Evolutionary conservation across 225 moss, liverwort and hornwort genomes (phyloP).

Genomic region (Polytrichum formosum): DNA sequence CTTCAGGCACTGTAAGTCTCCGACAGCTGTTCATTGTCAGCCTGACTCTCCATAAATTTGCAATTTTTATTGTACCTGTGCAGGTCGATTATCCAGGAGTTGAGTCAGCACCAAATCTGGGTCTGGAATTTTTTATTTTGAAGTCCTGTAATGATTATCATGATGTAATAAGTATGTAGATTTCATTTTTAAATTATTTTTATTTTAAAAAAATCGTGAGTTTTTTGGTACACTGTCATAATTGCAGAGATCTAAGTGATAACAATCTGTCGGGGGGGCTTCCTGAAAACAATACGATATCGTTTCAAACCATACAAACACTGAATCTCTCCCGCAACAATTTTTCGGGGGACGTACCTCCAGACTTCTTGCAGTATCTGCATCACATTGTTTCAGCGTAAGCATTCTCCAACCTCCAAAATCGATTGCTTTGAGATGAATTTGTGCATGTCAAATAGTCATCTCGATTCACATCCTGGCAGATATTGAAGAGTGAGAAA

Average conservation of each 20-base stretch:
- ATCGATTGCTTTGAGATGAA: neutral
- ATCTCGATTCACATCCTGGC: neutral
- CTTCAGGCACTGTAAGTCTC: slow-evolving; percentile 39
- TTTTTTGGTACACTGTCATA: neutral
- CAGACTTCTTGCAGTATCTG: slow-evolving; percentile 20
- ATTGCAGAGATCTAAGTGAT: slow-evolving; percentile 39
- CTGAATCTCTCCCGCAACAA: slow-evolving; percentile 35
- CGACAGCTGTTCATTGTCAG: neutral
- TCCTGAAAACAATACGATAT: slow-evolving; percentile 23
- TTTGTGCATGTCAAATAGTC: neutral
- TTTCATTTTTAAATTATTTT: neutral
- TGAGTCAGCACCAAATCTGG: neutral
- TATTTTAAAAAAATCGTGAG: neutral
- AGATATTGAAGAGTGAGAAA: neutral
- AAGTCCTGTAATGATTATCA: neutral
- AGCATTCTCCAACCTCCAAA: slow-evolving; percentile 4
- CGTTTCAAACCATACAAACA: slow-evolving; percentile 40
- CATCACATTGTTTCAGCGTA: slow-evolving; percentile 37
- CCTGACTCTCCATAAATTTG: neutral
- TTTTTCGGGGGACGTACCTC: slow-evolving; percentile 16
- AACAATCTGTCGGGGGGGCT: slow-evolving; percentile 28
- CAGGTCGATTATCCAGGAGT: too few relatives aligned
- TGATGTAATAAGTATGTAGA: neutral
- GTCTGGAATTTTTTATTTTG: neutral
- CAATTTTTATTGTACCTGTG: neutral